Evolutionary conservation across 768 basidiomycete species (phyloP), one percentile per base, ranked within the genome.

Genomic region (Termitomyces sp.): DNA sequence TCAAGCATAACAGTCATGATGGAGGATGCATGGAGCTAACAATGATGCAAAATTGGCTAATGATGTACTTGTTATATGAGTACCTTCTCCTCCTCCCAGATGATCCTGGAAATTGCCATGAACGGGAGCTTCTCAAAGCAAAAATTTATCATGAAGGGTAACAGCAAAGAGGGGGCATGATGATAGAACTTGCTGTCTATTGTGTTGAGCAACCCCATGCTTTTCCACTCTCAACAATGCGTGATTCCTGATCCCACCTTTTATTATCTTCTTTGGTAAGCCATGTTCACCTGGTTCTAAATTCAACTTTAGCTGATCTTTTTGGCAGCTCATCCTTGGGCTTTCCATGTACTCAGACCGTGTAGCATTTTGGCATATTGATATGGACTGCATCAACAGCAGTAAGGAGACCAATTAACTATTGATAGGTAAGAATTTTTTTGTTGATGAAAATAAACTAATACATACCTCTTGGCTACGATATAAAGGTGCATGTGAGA

Each of bases 201-300:
- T n/a, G n/a, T n/a, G n/a, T n/a, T n/a, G n/a, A n/a, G n/a, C n/a
- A n/a, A n/a, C 29, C 29, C 29, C 29, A 31, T 31, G 29, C 29
- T 31, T 31, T 31, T 31, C 29, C 29, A 8, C 37, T 39, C 6
- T 39, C 37, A 3, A 39, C 7, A 8, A 41, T 41, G 3, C n/a
- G 9, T n/a, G 39, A 20, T n/a, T 41, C 39, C 18, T 41, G 5
- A 48, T 65, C 60, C 20, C 39, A 65, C 16, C 50, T 33, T 22
- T 39, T 22, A 47, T 69, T 61, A 9, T 56, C 55, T 9, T 48
- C 37, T 6, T 16, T 4, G 18, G 37, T 6, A 3, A 66, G 60
- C 64, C 64, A 68, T 6, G 68, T 70, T 67, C 67, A 69, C 12
- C 56, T 47, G 6, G 55, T n/a, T 54, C 20, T n/a, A 48, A 16